These are phyloP conservation scores for Colletotrichum cordylinicola DNA, from an alignment of 2,329 filamentous ascomycete genomes.

Conservation along the genomic window DNA sequence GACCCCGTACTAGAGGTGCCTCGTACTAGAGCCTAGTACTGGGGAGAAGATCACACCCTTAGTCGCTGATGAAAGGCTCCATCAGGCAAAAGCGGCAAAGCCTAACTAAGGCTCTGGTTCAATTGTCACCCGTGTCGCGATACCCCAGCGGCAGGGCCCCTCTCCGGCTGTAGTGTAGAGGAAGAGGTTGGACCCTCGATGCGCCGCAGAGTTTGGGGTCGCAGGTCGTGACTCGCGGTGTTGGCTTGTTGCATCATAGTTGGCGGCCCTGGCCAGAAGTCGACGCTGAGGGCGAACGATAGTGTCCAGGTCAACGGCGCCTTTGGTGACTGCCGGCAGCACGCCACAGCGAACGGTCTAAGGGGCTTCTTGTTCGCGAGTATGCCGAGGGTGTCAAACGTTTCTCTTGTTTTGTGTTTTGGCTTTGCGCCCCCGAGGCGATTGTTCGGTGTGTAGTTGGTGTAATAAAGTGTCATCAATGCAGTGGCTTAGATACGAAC, in stretches of 20 bases:
- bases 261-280: not conserved
- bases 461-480: not conserved
- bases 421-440: not conserved
- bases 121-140: not conserved
- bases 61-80: not conserved
- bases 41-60: not conserved
- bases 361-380: not conserved
- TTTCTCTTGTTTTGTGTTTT: not conserved
- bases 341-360: not conserved
- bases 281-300: not conserved
- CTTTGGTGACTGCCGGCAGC: not conserved
- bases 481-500: not conserved
- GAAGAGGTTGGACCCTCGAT: slow-evolving; percentile 19
- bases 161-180: slow-evolving; percentile 10
- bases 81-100: slow-evolving; percentile 20
- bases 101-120: slow-evolving; percentile 8
- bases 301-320: not conserved
- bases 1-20: not conserved
- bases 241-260: slow-evolving; percentile 19
- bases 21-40: not conserved
- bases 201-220: slow-evolving; percentile 9
- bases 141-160: not conserved
- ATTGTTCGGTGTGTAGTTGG: not conserved
- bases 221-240: slow-evolving; percentile 20
- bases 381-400: not conserved